Conservation (phyloP, 1,139 yeast genomes). For the Pichia sp. region DNA sequence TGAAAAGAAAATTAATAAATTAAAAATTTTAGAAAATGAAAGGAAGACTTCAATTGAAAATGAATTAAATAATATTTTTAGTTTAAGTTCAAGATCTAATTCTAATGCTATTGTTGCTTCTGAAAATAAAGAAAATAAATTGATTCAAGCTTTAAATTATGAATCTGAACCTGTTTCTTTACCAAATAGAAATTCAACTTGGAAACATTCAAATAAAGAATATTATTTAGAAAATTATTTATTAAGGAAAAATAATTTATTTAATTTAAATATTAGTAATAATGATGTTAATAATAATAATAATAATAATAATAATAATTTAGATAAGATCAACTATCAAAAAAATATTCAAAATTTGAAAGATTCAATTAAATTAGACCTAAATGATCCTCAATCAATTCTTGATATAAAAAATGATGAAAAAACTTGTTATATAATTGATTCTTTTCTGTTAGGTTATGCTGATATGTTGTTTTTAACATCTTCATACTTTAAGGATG, state of each 20-base stretch:
- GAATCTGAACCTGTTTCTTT: constrained; percentile 9
- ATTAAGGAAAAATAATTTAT: not conserved
- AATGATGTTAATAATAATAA: too few species aligned
- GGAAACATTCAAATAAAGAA: constrained; percentile 11
- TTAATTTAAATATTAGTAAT: too few species aligned
- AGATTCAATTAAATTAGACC: not conserved
- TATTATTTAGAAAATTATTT: constrained; percentile 3
- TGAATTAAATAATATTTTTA: not conserved
- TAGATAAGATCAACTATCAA: too few species aligned
- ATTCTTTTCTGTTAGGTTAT: constrained; percentile 62
- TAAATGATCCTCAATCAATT: constrained; percentile 7
- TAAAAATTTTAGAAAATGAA: not conserved
- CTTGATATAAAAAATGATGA: constrained; percentile 20
- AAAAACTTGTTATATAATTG: constrained; percentile 59
- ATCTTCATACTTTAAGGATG: constrained; percentile 71
- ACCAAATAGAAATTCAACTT: constrained; percentile 12
- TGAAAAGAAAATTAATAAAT: constrained; percentile 5
- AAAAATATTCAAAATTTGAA: not conserved
- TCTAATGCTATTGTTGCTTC: too few species aligned
- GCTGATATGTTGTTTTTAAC: constrained; percentile 78
- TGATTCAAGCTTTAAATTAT: not conserved
- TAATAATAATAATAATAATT: too few species aligned
- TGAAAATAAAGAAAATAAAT: constrained; percentile 5
- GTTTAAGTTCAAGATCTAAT: too few species aligned
- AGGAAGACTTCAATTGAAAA: not conserved